Evolutionary conservation across 129 eudicot species (phyloP).

Genomic region (Logfia minima): DNA sequence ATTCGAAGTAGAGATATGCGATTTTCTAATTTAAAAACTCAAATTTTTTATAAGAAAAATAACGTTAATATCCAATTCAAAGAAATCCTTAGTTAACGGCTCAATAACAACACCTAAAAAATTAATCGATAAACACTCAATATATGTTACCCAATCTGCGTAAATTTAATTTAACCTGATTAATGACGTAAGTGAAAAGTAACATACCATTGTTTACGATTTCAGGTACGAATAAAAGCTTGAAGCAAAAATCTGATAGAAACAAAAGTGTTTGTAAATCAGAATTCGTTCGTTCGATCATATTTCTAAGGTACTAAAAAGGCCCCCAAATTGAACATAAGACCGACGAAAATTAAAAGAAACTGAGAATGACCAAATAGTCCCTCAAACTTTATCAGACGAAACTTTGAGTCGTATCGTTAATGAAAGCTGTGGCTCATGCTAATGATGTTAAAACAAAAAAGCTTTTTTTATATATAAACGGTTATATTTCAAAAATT

Average conservation of each 20-base stretch:
- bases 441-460: too few species aligned
- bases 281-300: background rate
- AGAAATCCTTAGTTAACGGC: background rate
- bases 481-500: too few species aligned
- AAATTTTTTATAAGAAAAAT: background rate
- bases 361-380: slow-evolving; percentile 5
- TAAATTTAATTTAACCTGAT: slow-evolving; percentile 2
- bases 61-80: background rate
- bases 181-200: background rate
- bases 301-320: background rate
- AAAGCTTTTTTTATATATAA: too few species aligned
- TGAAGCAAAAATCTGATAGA: background rate
- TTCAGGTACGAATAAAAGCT: background rate
- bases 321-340: background rate
- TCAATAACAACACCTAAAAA: background rate
- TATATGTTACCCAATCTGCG: background rate
- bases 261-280: background rate
- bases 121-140: background rate
- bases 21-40: too few species aligned
- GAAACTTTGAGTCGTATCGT: too few species aligned
- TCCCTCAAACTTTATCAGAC: background rate
- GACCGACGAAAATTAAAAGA: slow-evolving; percentile 8
- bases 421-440: too few species aligned
- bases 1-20: background rate
- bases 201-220: slow-evolving; percentile 14